Base-by-base conservation (phyloP, 805 yeast genomes). In the Wickerhamiella shivajii region DNA sequence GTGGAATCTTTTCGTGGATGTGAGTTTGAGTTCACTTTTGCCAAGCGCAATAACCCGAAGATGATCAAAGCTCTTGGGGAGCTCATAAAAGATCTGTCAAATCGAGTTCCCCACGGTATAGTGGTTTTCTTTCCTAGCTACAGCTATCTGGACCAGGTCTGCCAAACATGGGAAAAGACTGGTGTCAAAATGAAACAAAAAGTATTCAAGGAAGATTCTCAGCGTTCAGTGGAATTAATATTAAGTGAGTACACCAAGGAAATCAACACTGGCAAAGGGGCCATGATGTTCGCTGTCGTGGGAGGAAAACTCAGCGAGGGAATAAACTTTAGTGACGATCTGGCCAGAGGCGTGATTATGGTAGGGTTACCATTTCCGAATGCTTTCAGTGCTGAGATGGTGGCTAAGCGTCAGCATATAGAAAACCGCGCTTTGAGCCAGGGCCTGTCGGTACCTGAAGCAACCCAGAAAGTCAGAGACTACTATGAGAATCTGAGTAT, bases 301-400 rank as follows among this genome's bases (percentile, higher is more conserved):
- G 95, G 95, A 2, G 97, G 96, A 0, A 77, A 77, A 47, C 63
- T 85, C 57, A 80, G 93, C 0, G 97, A 85, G 53, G 97, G 97
- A 4, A 87, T 85, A 27, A 85, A 85, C 50, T 85, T 87, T 51
- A 69, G 85, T 8, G 87, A 84, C 47, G 72, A 76, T 24, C 56
- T 87, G n/a, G 94, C 94, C 1, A 61, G 96, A 38, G 84, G 80
- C 0, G 85, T 87, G 0, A 59, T 80, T 2, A 76, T 87, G 77
- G 61, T 81, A 9, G 97, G 96, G 0, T 52, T 87, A 24, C 96
- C 97, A 2, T 87, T 67, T 46, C 96, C 97, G 0, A 87, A 84
- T 52, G 67, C 77, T 0, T 68, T 66, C 46, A 74, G 90, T 18
- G 92, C 87, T 27, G 94, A 83, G 43, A 59, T 84, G 44, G 64